Percentiles rank a stretch among this genome's conserved stretches.
phyloP scores from a whole-genome alignment of 2,329 filamentous ascomycete genomes.

The Beauveria varroae region DNA sequence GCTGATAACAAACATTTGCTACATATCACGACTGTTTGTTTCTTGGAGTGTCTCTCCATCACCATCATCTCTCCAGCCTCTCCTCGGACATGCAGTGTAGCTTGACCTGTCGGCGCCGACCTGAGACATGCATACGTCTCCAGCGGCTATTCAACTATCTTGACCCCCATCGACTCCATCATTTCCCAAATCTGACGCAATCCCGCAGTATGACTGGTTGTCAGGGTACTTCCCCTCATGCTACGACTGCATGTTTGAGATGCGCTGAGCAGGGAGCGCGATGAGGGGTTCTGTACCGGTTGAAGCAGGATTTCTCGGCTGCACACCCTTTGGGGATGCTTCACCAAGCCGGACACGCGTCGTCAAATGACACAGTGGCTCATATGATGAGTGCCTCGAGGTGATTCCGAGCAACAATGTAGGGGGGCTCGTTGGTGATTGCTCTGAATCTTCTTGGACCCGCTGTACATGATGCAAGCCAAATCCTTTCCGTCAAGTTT shows the following conservation, averaged over 20 bases:
- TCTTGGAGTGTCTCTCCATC: no score
- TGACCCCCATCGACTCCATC: neutral
- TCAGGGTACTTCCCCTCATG: neutral
- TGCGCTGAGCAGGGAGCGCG: neutral
- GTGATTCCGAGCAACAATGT: neutral
- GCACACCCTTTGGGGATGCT: no score
- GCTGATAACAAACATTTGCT: neutral
- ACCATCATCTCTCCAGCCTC: neutral
- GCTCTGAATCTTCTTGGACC: no score
- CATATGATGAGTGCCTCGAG: no score
- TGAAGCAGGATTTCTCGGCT: no score
- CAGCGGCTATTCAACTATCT: neutral
- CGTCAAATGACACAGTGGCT: neutral
- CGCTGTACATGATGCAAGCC: neutral
- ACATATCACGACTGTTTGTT: no score
- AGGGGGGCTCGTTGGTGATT: no score
- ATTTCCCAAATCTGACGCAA: neutral
- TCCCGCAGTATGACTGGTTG: neutral
- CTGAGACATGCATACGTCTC: neutral
- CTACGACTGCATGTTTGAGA: neutral
- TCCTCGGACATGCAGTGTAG: neutral
- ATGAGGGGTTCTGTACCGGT: neutral
- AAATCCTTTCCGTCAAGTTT: no score
- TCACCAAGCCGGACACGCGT: neutral
- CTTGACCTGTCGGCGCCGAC: neutral